These are phyloP conservation scores for Apostasia ramifera DNA, from an alignment of 106 monocot genomes.

Conservation along the genomic window DNA sequence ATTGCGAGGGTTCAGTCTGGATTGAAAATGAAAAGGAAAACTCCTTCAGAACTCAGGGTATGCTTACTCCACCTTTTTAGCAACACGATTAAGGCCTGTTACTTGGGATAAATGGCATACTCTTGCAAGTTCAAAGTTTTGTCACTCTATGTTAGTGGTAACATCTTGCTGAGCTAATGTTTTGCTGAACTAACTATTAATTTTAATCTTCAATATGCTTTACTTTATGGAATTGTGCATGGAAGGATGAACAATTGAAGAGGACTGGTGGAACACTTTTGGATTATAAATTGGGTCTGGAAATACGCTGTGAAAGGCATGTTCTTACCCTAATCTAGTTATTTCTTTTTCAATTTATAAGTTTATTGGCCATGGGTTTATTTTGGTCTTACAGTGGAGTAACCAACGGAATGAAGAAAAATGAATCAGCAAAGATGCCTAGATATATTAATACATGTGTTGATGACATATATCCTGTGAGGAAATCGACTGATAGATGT, in stretches of 20 bases:
- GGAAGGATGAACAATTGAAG: constrained; percentile 65
- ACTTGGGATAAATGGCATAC: not conserved
- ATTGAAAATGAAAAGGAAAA: constrained; percentile 51
- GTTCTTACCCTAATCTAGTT: too few relatives aligned
- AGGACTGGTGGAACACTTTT: constrained; percentile 16
- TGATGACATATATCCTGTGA: constrained; percentile 47
- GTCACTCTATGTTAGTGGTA: too few relatives aligned
- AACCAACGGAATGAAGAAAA: constrained; percentile 11
- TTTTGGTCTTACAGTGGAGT: constrained; percentile 4
- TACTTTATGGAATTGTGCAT: constrained; percentile 2
- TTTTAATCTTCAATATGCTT: not conserved
- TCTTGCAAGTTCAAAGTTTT: not conserved
- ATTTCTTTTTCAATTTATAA: too few relatives aligned
- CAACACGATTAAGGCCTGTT: not conserved
- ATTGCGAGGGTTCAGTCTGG: constrained; percentile 13
- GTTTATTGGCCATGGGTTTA: too few relatives aligned
- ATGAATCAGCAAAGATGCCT: constrained; percentile 30
- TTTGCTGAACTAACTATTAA: not conserved
- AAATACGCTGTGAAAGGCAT: constrained; percentile 21
- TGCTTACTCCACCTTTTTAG: not conserved
- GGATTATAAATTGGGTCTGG: constrained; percentile 6
- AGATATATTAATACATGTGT: constrained; percentile 51
- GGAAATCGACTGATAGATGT: constrained; percentile 53
- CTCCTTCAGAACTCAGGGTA: constrained; percentile 62
- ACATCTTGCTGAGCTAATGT: too few relatives aligned